A percentile compares a stretch with the other conserved stretches of the same genome.
Evolutionary conservation across 495 filamentous ascomycete species (phyloP).

Genomic region (Penicillium verhagenii): DNA sequence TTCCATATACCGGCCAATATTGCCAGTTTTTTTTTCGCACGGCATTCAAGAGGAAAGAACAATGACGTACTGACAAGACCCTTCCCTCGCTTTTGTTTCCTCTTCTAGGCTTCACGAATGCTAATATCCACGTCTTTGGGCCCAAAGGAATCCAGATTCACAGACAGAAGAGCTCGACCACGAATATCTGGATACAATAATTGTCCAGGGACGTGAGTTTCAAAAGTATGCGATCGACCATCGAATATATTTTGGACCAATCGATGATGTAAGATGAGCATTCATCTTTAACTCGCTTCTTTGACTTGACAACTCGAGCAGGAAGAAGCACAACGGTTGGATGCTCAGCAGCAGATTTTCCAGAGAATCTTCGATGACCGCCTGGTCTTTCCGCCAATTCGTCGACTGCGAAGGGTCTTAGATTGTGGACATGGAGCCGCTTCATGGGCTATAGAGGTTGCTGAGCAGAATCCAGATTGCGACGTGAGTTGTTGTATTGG

Average conservation of each 20-base stretch:
- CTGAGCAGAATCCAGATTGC: constrained; percentile 67
- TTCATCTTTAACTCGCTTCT: background rate
- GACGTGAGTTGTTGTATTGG: constrained; percentile 51
- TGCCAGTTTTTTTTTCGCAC: constrained; percentile 11
- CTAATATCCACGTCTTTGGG: constrained; percentile 19
- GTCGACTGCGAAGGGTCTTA: constrained; percentile 61
- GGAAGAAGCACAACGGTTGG: constrained; percentile 79
- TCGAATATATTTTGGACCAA: constrained; percentile 71
- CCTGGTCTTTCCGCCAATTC: constrained; percentile 77
- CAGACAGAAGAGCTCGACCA: constrained; percentile 57
- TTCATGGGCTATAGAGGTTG: constrained; percentile 59
- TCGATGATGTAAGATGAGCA: constrained; percentile 73
- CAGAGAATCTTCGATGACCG: constrained; percentile 70
- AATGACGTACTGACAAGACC: constrained; percentile 36
- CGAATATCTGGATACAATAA: constrained; percentile 59
- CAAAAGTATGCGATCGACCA: constrained; percentile 74
- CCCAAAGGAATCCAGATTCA: constrained; percentile 47
- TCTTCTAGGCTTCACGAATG: constrained; percentile 7
- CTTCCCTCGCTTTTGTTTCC: constrained; percentile 4
- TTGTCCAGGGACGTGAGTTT: constrained; percentile 66
- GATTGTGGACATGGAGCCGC: constrained; percentile 76
- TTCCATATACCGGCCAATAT: constrained; percentile 12
- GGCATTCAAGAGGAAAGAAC: constrained; percentile 9
- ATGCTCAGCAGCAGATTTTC: constrained; percentile 68
- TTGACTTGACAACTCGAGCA: constrained; percentile 37